Conservation (phyloP, 2,329 filamentous ascomycete genomes). For the Xylariaceae sp. region DNA sequence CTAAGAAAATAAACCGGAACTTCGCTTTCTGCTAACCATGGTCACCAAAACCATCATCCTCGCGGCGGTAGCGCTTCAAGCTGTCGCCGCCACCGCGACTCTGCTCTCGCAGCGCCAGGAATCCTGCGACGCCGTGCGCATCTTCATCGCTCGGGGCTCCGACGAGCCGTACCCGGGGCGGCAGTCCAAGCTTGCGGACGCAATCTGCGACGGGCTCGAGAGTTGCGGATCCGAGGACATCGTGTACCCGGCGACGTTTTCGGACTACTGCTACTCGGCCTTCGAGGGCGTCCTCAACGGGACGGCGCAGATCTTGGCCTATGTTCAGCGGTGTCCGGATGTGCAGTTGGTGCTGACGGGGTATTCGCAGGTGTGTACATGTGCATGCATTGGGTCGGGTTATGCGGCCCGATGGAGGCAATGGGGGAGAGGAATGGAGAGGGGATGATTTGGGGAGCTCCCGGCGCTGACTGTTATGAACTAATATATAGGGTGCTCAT, state of each 20-base stretch:
- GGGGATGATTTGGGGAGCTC: too few species aligned
- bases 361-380: conserved; percentile 32
- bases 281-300: conserved; percentile 27
- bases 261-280: conserved; percentile 33
- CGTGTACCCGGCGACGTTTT: conserved; percentile 19
- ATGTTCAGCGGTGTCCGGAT: conserved; percentile 33
- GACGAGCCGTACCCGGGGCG: conserved; percentile 31
- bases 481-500: conserved; percentile 12
- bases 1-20: not conserved
- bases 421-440: too few species aligned
- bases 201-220: conserved; percentile 25
- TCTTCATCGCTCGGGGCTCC: conserved; percentile 31
- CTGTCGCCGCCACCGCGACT: not conserved
- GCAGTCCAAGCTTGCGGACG: conserved; percentile 25
- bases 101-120: conserved; percentile 1
- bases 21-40: not conserved
- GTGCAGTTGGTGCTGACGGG: conserved; percentile 35
- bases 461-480: not conserved
- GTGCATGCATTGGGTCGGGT: not conserved
- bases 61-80: conserved; percentile 1
- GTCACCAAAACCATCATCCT: conserved; percentile 3
- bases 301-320: conserved; percentile 30
- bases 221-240: conserved; percentile 32
- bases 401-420: not conserved
- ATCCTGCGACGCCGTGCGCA: conserved; percentile 24